phyloP scores from a whole-genome alignment of 345 rosid genomes.

The Salix purpurea region DNA sequence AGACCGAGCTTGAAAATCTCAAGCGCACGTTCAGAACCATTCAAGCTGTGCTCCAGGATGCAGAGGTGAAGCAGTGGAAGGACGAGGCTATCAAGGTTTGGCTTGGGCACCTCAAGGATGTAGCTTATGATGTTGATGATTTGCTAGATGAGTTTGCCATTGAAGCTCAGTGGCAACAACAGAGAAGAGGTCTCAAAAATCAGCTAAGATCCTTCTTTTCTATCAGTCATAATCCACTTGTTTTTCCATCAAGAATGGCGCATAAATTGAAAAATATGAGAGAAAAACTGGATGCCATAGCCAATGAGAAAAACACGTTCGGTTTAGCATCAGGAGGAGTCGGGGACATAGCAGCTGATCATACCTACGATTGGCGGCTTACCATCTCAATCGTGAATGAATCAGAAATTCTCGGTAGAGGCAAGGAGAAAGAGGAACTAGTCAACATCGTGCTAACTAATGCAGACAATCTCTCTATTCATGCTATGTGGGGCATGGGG shows the following conservation, averaged over 20 bases:
- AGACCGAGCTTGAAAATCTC: background rate
- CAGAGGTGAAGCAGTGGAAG: conserved; percentile 13
- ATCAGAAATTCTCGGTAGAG: background rate
- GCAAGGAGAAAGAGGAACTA: background rate
- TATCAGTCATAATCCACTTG: background rate
- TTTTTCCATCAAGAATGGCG: background rate
- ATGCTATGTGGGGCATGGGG: conserved; percentile 4
- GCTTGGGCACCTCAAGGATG: background rate
- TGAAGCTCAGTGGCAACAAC: background rate
- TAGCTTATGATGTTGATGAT: conserved; percentile 9
- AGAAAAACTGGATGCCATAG: conserved; percentile 6
- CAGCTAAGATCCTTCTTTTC: background rate
- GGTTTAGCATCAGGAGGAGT: too few relatives aligned
- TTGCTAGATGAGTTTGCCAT: conserved; percentile 1
- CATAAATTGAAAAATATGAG: background rate
- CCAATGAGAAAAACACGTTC: background rate
- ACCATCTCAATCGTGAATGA: background rate
- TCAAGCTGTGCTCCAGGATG: conserved; percentile 12
- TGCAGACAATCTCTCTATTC: background rate
- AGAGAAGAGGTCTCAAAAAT: background rate
- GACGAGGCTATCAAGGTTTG: background rate
- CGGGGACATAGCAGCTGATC: too few relatives aligned
- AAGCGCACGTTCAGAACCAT: background rate
- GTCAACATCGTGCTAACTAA: background rate
- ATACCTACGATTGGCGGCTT: background rate